A percentile compares a stretch with the other conserved stretches of the same genome.
These are phyloP conservation scores for Smittium culicis DNA, from an alignment of 371 early-diverging fungal species.

Conservation along the genomic window DNA sequence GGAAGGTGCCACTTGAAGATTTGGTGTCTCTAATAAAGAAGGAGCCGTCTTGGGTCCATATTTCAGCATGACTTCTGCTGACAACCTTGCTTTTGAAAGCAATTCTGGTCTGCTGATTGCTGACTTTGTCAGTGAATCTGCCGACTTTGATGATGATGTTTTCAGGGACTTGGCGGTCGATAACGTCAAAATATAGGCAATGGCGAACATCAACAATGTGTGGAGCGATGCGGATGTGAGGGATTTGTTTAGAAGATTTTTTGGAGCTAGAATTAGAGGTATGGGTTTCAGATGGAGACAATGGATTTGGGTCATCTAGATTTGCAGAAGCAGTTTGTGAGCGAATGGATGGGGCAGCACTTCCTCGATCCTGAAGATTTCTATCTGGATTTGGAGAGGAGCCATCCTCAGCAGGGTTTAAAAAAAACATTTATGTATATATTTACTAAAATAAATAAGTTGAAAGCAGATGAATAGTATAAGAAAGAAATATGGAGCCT, in stretches of 20 bases:
- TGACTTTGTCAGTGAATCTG: slow-evolving; percentile 59
- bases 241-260: slow-evolving; percentile 20
- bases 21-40: slow-evolving; percentile 83
- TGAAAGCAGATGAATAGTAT: too few relatives aligned
- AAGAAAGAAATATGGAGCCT: too few relatives aligned
- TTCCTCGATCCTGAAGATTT: background rate
- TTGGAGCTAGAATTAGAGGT: background rate
- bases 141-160: slow-evolving; percentile 59
- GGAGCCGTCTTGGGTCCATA: slow-evolving; percentile 72
- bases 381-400: background rate
- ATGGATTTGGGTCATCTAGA: background rate
- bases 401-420: background rate
- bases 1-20: slow-evolving; percentile 89
- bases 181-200: slow-evolving; percentile 62
- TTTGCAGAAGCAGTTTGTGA: background rate
- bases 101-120: slow-evolving; percentile 46
- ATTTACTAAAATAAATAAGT: background rate
- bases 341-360: background rate
- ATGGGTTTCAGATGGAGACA: background rate
- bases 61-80: slow-evolving; percentile 79
- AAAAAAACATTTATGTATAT: background rate
- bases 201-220: slow-evolving; percentile 54
- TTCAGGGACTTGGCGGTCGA: slow-evolving; percentile 60
- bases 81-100: slow-evolving; percentile 91
- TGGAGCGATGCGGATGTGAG: slow-evolving; percentile 63